Base-by-base conservation (phyloP, 2,329 filamentous ascomycete species). In the Fusarium abutilonis region DNA sequence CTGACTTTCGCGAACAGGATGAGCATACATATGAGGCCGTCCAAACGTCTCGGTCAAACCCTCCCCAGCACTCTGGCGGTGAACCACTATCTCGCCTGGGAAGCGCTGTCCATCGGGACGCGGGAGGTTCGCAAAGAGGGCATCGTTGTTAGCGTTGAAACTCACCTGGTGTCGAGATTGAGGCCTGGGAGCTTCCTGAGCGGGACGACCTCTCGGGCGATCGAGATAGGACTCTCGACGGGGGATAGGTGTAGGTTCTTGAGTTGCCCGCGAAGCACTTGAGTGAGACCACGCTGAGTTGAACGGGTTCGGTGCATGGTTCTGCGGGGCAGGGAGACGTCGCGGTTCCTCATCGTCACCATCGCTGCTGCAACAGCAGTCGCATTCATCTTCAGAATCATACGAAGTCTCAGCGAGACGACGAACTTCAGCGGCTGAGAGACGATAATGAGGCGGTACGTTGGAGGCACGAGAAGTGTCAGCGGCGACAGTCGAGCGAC, bases 101-200 rank as follows among this genome's bases (percentile, higher is more conserved):
- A 40, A 42, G 17, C 51, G 56, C 23, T 46, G 5, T 48, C 23
- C 39, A 1, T 9, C 5, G 9, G 34, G 10, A 4, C 52, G 58
- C 13, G 64, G 56, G n/a, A 69, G 49, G 6, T 66, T 56, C 1
- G 60, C 46, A 45, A 61, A 69, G 23, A 69, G 29, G 1, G 56
- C 46, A 34, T 69, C 66, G 2, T 39, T 32, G 6, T 50, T 57
- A 19, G 61, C 61, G 32, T 63, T 52, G 32, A 64, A 67, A 53
- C 46, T 64, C 32, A 36, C 41, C 35, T 36, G 28, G 15, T 64
- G 44, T 38, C 60, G 48, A 17, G 35, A 32, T 14, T 38, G 46
- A 11, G 38, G 44, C 26, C 26, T 34, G 14, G 3, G 17, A 23
- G 23, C 23, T 26, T 26, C 23, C 6, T 6, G 23, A 4, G 23